A percentile compares a stretch with the other conserved stretches of the same genome.
Conservation (phyloP, 495 filamentous ascomycete genomes). For the Hypoxylon lienhwacheense region DNA sequence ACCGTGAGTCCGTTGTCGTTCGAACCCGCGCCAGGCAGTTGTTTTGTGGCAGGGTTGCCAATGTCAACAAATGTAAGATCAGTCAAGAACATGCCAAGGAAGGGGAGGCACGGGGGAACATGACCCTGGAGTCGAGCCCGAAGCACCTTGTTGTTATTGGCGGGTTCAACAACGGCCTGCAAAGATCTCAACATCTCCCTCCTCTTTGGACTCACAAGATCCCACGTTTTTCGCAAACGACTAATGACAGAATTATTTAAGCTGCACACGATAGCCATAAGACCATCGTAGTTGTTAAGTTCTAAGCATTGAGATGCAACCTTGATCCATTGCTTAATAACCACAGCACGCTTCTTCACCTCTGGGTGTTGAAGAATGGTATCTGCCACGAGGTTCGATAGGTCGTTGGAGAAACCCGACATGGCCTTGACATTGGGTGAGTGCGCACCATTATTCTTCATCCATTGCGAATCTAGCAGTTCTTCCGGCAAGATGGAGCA, state of each 20-base stretch:
- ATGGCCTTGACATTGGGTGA: slow-evolving; percentile 94
- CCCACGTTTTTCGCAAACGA: slow-evolving; percentile 93
- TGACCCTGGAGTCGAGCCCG: slow-evolving; percentile 84
- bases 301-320: slow-evolving; percentile 84
- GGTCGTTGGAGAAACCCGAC: slow-evolving; percentile 87
- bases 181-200: slow-evolving; percentile 76
- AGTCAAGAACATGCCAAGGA: slow-evolving; percentile 95
- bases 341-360: slow-evolving; percentile 82
- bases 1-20: slow-evolving; percentile 65
- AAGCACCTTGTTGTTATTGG: slow-evolving; percentile 89
- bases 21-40: slow-evolving; percentile 55
- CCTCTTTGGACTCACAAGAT: slow-evolving; percentile 81
- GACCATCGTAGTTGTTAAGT: slow-evolving; percentile 92
- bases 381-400: slow-evolving; percentile 93
- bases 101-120: slow-evolving; percentile 91
- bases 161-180: slow-evolving; percentile 79
- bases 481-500: slow-evolving; percentile 92
- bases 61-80: slow-evolving; percentile 87
- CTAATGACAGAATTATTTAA: slow-evolving; percentile 88
- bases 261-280: slow-evolving; percentile 96
- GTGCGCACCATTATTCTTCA: slow-evolving; percentile 73
- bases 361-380: slow-evolving; percentile 86
- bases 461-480: slow-evolving; percentile 92
- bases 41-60: slow-evolving; percentile 80
- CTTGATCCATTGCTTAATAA: slow-evolving; percentile 99